phyloP scores from a whole-genome alignment of 345 rosid species.

The Populus simonii region DNA sequence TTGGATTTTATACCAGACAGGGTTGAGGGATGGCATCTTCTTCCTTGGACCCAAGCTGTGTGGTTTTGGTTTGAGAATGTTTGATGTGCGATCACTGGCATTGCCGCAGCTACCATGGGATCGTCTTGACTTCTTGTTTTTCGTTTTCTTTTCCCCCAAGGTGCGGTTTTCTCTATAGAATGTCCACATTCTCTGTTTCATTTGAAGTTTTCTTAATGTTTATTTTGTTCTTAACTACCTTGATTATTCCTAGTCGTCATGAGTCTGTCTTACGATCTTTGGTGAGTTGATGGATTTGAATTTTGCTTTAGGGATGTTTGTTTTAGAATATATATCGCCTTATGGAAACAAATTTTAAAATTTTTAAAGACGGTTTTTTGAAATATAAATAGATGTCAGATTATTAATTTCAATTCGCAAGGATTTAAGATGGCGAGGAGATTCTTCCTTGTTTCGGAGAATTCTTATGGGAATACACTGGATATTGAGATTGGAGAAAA shows the following conservation, averaged over 20 bases:
- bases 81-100: constrained; percentile 1
- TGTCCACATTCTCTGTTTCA: neutral
- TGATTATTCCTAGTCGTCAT: neutral
- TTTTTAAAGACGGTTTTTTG: neutral
- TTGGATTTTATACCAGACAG: neutral
- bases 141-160: neutral
- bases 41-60: neutral
- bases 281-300: neutral
- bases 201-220: neutral
- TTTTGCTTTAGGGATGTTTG: neutral
- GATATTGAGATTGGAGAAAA: neutral
- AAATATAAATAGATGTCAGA: neutral
- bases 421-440: neutral
- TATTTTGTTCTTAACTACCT: neutral
- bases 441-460: neutral
- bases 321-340: neutral
- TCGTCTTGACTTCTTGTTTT: neutral
- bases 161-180: neutral
- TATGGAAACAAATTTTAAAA: neutral
- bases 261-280: neutral
- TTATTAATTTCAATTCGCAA: neutral
- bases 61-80: neutral
- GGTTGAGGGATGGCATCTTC: neutral
- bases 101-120: neutral
- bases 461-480: neutral